phyloP scores from a whole-genome alignment of 495 filamentous ascomycete genomes.

The Aeminium ludgeri region DNA sequence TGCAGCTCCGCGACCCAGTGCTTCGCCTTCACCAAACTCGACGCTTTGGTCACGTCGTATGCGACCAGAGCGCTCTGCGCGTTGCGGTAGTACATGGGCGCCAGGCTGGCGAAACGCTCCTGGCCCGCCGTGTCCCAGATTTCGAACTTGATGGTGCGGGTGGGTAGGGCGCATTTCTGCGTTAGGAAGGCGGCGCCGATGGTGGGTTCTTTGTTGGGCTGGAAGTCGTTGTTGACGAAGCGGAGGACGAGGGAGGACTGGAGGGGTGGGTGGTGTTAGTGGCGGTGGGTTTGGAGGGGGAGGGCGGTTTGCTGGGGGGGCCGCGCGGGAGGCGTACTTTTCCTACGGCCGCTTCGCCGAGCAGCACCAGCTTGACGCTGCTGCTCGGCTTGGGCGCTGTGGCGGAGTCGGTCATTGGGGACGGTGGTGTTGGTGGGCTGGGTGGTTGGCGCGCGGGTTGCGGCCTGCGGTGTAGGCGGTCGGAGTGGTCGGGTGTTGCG shows the following conservation, averaged over 20 bases:
- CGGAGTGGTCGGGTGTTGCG: no score
- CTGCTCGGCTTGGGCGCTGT: slow-evolving; percentile 78
- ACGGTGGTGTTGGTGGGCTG: slow-evolving; percentile 1
- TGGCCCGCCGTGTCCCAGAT: slow-evolving; percentile 99
- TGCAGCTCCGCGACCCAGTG: slow-evolving; percentile 98
- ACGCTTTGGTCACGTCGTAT: slow-evolving; percentile 95
- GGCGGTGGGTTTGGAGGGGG: neutral
- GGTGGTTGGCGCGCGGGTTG: slow-evolving; percentile 11
- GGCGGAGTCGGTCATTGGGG: slow-evolving; percentile 23
- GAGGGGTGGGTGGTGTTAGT: neutral
- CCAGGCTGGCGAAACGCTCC: slow-evolving; percentile 90
- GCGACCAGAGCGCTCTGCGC: slow-evolving; percentile 96
- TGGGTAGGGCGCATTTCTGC: slow-evolving; percentile 93
- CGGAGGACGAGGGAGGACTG: slow-evolving; percentile 94
- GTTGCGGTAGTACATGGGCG: slow-evolving; percentile 99
- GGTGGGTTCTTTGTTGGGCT: slow-evolving; percentile 98
- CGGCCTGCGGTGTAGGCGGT: slow-evolving; percentile 14
- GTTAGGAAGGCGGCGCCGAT: slow-evolving; percentile 98
- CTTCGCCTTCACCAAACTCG: slow-evolving; percentile 86
- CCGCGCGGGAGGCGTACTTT: slow-evolving; percentile 53
- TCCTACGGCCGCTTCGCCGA: slow-evolving; percentile 93
- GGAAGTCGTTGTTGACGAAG: slow-evolving; percentile 99
- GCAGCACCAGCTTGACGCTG: slow-evolving; percentile 94
- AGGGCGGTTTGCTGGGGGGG: neutral
- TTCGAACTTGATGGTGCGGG: slow-evolving; percentile 96